These are phyloP conservation scores for Avena insularis DNA, from an alignment of 176 grass and related monocot species.

Conservation along the genomic window DNA sequence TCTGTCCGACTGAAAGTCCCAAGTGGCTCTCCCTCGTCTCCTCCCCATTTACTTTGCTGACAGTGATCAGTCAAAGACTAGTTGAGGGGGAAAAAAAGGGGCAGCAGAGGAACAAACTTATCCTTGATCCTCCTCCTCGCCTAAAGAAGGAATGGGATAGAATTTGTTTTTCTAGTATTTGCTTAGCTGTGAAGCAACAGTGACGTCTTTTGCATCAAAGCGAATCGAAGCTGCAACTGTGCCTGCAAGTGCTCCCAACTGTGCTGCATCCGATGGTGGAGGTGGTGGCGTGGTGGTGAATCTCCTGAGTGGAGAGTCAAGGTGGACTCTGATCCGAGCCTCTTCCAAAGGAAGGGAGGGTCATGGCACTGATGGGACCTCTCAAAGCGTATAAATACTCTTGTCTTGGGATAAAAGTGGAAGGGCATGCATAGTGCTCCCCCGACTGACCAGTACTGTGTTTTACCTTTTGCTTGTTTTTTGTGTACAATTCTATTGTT, in stretches of 20 bases:
- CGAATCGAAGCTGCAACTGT: background rate
- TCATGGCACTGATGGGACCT: constrained; percentile 40
- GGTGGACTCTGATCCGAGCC: constrained; percentile 37
- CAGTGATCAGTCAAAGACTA: constrained; percentile 15
- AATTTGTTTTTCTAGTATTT: background rate
- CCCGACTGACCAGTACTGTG: background rate
- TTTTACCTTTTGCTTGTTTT: background rate
- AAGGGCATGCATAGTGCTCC: constrained; percentile 26
- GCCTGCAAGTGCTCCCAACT: constrained; percentile 3
- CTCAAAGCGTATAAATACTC: constrained; percentile 51
- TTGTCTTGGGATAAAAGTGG: constrained; percentile 38
- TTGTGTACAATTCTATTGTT: background rate
- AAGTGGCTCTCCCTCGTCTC: background rate
- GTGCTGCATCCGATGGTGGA: background rate
- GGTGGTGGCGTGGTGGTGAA: constrained; percentile 38
- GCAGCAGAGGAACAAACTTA: constrained; percentile 27
- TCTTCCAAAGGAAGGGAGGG: constrained; percentile 30
- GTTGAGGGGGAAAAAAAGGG: background rate
- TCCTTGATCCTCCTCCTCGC: constrained; percentile 1
- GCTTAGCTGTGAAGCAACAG: constrained; percentile 65
- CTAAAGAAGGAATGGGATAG: constrained; percentile 5
- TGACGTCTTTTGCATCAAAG: constrained; percentile 43
- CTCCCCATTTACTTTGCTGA: constrained; percentile 26
- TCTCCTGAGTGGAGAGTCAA: constrained; percentile 64
- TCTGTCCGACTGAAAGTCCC: background rate